Evolutionary conservation across 2,329 filamentous ascomycete genomes (phyloP), one percentile per base, ranked within the genome.

Genomic region (Trichoderma oligosporum): DNA sequence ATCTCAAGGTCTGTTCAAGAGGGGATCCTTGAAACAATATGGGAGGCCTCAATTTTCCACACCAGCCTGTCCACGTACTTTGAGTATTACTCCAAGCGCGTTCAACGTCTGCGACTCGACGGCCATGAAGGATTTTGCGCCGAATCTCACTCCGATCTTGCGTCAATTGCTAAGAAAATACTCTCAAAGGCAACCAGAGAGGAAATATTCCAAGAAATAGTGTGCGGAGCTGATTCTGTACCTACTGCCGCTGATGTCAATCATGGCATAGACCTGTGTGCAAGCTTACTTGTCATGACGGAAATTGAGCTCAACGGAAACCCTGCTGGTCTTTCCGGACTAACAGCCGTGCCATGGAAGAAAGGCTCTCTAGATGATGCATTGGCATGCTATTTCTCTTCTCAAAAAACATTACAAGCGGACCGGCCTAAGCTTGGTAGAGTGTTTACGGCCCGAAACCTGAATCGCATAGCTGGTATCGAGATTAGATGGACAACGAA

Each of bases 401-500:
- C 53, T 12, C 41, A 46, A 5, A 47, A 38, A 14, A 31, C 31
- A 1, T 16, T 46, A 20, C 53, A 46, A 24, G 53, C 53, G 2
- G 53, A 56, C n/a, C 53, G 27, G 20, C 12, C 38, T 1, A 52
- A 57, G 7, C 45, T 60, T 18, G 57, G 49, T 3, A 57, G 57
- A 27, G 36, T 52, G 2, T 54, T 53, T 1, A 61, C 55, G 1
- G 60, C 49, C 11, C 14, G 49, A 1, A 56, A 62, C 12, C 12
- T 62, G 25, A 46, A 14, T n/a, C 51, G 44, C 7, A 69, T 77
- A 8, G 73, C 67, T 0, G 74, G 74, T 0, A 65, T 78, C 11
- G 25, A 68, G 14, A 64, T 71, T 4, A 53, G 61, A 5, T 72
- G 69, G 65, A 78, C 75, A 0, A 63, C 67, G 20, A 76, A 78